phyloP scores from a whole-genome alignment of 257 asterid species.

The Ballota nigra region DNA sequence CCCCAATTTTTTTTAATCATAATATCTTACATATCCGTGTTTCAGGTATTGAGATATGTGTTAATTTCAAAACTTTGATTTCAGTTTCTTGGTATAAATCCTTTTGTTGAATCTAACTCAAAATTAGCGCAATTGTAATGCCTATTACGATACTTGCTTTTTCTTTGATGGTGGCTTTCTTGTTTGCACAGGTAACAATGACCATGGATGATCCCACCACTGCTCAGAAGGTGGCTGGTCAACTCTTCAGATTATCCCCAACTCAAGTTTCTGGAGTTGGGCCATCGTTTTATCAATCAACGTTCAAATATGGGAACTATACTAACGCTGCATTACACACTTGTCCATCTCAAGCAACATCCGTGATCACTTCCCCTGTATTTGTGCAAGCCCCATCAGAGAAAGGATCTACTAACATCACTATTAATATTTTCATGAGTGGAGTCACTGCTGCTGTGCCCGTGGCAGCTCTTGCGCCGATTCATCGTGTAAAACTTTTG shows the following conservation, averaged over 20 bases:
- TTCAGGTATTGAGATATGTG: neutral
- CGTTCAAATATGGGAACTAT: slow-evolving; percentile 30
- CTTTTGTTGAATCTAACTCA: neutral
- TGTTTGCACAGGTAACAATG: slow-evolving; percentile 10
- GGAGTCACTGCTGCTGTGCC: slow-evolving; percentile 54
- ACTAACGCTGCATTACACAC: slow-evolving; percentile 20
- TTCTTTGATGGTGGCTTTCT: neutral
- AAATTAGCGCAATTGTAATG: neutral
- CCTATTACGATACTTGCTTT: neutral
- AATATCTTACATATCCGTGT: neutral
- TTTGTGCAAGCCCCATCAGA: slow-evolving; percentile 35
- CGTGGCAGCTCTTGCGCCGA: slow-evolving; percentile 49
- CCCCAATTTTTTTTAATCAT: neutral
- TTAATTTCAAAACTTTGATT: neutral
- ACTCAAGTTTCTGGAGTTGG: slow-evolving; percentile 21
- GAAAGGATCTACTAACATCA: slow-evolving; percentile 31
- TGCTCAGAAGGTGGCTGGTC: slow-evolving; percentile 29
- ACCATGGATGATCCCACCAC: slow-evolving; percentile 27
- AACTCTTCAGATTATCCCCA: slow-evolving; percentile 22
- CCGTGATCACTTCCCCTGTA: slow-evolving; percentile 27
- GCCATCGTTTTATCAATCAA: slow-evolving; percentile 25
- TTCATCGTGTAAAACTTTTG: slow-evolving; percentile 43
- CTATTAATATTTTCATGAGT: slow-evolving; percentile 45
- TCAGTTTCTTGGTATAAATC: neutral
- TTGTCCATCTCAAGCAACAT: slow-evolving; percentile 19